Evolutionary conservation across 495 filamentous ascomycete genomes (phyloP).

Genomic region (Glarea lozoyensis): DNA sequence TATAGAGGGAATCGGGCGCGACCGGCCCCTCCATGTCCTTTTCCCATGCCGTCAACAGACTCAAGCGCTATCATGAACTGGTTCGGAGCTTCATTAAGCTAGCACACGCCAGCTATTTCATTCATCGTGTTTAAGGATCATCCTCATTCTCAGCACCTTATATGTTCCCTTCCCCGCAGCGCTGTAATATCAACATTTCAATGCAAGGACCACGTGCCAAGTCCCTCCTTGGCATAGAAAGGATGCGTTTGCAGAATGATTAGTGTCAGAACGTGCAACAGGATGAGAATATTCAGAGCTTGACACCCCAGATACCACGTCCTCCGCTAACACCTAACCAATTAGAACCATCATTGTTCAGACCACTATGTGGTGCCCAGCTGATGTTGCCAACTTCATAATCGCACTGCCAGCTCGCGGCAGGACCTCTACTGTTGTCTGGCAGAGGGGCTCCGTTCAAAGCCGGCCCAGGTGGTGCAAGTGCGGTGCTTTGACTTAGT

Average conservation of each 20-base stretch:
- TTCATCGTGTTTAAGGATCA: too few species aligned
- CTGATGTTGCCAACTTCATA: conserved; percentile 93
- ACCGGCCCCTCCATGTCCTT: too few species aligned
- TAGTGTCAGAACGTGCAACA: not conserved
- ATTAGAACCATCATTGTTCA: conserved; percentile 69
- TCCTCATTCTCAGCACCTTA: too few species aligned
- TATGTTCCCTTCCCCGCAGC: too few species aligned
- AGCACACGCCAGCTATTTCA: too few species aligned
- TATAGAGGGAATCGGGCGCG: too few species aligned
- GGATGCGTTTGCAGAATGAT: not conserved
- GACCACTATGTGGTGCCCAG: conserved; percentile 76
- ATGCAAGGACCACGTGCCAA: too few species aligned
- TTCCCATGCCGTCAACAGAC: too few species aligned
- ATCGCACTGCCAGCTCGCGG: conserved; percentile 87
- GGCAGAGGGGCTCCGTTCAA: conserved; percentile 36
- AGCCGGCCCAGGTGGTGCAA: conserved; percentile 33
- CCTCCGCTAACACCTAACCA: conserved; percentile 94
- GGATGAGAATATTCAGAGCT: conserved; percentile 37
- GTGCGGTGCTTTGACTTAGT: conserved; percentile 54
- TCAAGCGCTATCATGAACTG: too few species aligned
- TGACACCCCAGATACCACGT: conserved; percentile 84
- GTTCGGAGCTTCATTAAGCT: too few species aligned
- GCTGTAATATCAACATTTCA: too few species aligned
- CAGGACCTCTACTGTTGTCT: conserved; percentile 59
- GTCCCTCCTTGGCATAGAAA: not conserved